Conservation (phyloP, 1,284 basidiomycete genomes). For the Phylloboletellus chloephorus region DNA sequence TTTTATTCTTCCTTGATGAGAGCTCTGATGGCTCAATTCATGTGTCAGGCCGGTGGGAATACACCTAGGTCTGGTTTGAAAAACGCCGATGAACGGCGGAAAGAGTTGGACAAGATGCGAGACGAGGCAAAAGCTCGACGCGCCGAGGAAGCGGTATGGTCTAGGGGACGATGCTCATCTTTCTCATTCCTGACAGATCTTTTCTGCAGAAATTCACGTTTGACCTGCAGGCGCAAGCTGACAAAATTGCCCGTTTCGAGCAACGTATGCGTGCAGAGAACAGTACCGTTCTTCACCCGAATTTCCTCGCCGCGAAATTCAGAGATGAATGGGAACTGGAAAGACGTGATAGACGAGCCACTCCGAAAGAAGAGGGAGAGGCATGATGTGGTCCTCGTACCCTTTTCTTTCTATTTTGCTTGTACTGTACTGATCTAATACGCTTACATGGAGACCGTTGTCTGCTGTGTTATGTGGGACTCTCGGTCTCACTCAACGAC, state of each 20-base stretch:
- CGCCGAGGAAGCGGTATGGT: conserved; percentile 48
- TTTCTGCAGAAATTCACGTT: conserved; percentile 51
- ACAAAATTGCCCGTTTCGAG: conserved; percentile 65
- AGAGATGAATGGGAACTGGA: conserved; percentile 42
- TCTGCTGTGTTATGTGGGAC: neutral
- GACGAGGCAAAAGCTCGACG: conserved; percentile 63
- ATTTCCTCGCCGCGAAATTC: conserved; percentile 60
- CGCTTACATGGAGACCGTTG: neutral
- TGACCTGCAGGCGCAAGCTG: conserved; percentile 62
- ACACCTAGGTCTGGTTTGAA: conserved; percentile 57
- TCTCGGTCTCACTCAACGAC: neutral
- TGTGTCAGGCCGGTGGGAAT: conserved; percentile 39
- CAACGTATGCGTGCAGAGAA: conserved; percentile 44
- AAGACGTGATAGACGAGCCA: conserved; percentile 23
- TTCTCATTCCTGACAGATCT: conserved; percentile 8
- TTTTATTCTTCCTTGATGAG: conserved; percentile 4
- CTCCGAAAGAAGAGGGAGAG: conserved; percentile 29
- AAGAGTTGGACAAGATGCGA: conserved; percentile 63
- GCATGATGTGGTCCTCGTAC: conserved; percentile 19
- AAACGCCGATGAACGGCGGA: conserved; percentile 64
- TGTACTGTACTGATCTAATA: conserved; percentile 17
- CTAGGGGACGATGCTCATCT: neutral
- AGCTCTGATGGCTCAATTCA: conserved; percentile 1
- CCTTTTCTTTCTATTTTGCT: neutral
- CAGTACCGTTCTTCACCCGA: conserved; percentile 58